Evolutionary conservation across 2,329 filamentous ascomycete species (phyloP), one percentile per base, ranked within the genome.

Genomic region (Aspergillus ustus): DNA sequence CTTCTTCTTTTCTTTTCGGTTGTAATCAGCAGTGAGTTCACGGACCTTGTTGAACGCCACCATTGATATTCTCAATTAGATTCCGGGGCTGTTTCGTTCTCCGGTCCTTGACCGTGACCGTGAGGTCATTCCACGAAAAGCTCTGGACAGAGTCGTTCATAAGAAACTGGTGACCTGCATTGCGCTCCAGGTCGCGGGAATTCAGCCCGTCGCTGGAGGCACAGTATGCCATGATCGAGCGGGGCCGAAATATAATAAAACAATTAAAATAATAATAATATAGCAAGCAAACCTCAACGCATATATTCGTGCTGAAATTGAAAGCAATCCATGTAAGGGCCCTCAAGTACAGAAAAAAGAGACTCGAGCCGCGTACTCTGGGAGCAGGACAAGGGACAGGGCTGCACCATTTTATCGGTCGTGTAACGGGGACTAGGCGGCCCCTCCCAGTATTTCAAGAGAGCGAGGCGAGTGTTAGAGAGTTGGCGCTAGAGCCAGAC

Each of bases 101-200:
- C 5, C 86, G 82, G 74, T 93, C 90, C 69, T 91, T 91, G 66
- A 94, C 90, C 0, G 84, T 88, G 52, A 93, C 91, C 0, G 83
- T 87, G 54, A 93, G 79, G 57, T 83, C 80, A 51, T 82, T 80
- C 90, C 91, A 94, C 3, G 85, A 82, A 66, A 92, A 86, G 67
- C 77, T 86, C 29, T 82, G 80, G 45, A 93, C 86, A 0, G 84
- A 84, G 17, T 84, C 83, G 76, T 93, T 93, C 63, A 67, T 69
- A 34, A 78, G 64, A 51, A 76, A 78, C 37, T 68, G 64, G 20
- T 70, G 64, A 15, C 62, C 63, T 7, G 70, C 70, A 60, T 73
- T 72, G 7, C 65, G 64, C 53, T 77, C 75, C 28, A 75, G 62
- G 51, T 77, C 75, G 17, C 59, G 54, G 40, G 49, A 61, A 28